A percentile compares a stretch with the other conserved stretches of the same genome.
These are phyloP conservation scores for Heterobasidion irregulare DNA, from an alignment of 1,284 basidiomycete species.

Conservation along the genomic window DNA sequence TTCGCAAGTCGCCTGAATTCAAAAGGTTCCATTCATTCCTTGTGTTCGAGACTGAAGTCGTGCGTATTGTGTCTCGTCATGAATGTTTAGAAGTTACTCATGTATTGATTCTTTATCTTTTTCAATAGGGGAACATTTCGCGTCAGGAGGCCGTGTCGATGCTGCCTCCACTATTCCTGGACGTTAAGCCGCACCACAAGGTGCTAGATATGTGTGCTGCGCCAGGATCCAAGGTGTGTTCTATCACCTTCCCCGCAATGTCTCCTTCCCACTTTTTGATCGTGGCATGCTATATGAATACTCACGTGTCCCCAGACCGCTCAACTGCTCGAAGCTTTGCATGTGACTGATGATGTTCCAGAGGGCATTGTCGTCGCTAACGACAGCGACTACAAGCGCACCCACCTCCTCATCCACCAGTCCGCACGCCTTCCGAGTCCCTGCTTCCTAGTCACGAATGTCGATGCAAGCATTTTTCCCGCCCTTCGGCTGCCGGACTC, in stretches of 20 bases:
- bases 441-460: slow-evolving; percentile 91
- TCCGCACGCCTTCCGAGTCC: slow-evolving; percentile 92
- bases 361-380: slow-evolving; percentile 83
- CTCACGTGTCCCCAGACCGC: slow-evolving; percentile 48
- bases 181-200: slow-evolving; percentile 90
- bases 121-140: slow-evolving; percentile 81
- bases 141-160: slow-evolving; percentile 98
- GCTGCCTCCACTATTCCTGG: slow-evolving; percentile 93
- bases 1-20: slow-evolving; percentile 91
- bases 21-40: slow-evolving; percentile 95
- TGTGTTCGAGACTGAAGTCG: slow-evolving; percentile 97
- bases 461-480: slow-evolving; percentile 90
- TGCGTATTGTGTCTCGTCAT: slow-evolving; percentile 25
- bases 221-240: slow-evolving; percentile 85
- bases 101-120: background rate
- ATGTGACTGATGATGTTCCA: slow-evolving; percentile 64
- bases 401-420: slow-evolving; percentile 97
- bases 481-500: slow-evolving; percentile 35
- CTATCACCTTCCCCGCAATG: too few relatives aligned
- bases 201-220: slow-evolving; percentile 99
- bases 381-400: slow-evolving; percentile 89
- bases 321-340: slow-evolving; percentile 86
- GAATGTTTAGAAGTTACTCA: background rate
- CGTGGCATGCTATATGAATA: background rate
- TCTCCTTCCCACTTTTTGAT: background rate